These are phyloP conservation scores for Thalassiosira exigua DNA, from an alignment of 352 stramenopile species.

Conservation along the genomic window DNA sequence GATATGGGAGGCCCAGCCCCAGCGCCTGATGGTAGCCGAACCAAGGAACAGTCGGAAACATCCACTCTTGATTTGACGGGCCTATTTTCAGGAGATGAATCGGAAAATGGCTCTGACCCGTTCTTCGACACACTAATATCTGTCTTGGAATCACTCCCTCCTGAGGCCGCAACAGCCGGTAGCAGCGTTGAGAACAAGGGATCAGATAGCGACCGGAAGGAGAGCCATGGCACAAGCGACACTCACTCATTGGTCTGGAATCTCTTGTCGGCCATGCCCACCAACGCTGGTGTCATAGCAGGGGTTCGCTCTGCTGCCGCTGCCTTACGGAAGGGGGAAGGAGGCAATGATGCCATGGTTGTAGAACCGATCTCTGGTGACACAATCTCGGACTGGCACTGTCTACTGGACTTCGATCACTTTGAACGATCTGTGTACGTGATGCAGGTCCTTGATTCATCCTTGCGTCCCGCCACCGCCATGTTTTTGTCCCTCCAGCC, in stretches of 20 bases:
- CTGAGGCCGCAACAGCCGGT: slow-evolving; percentile 7
- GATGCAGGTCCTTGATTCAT: slow-evolving; percentile 86
- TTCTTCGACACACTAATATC: slow-evolving; percentile 80
- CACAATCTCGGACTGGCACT: slow-evolving; percentile 62
- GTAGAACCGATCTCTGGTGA: slow-evolving; percentile 53
- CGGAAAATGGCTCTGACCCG: slow-evolving; percentile 50
- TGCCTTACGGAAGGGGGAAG: too few relatives aligned
- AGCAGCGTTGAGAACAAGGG: slow-evolving; percentile 20
- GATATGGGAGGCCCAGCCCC: background rate
- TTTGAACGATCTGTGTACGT: slow-evolving; percentile 85
- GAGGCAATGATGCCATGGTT: slow-evolving; percentile 66
- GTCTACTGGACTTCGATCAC: slow-evolving; percentile 72
- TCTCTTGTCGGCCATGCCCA: slow-evolving; percentile 81
- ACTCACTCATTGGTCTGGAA: slow-evolving; percentile 83
- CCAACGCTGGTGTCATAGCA: slow-evolving; percentile 71
- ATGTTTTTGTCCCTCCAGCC: slow-evolving; percentile 71
- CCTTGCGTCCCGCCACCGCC: slow-evolving; percentile 76
- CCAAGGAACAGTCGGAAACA: slow-evolving; percentile 34
- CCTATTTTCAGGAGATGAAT: slow-evolving; percentile 69
- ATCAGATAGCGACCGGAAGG: slow-evolving; percentile 15
- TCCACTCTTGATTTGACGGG: slow-evolving; percentile 63
- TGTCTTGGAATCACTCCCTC: slow-evolving; percentile 71
- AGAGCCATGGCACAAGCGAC: slow-evolving; percentile 26
- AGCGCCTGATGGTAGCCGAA: slow-evolving; percentile 45
- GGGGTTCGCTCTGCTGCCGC: slow-evolving; percentile 48